Conservation (phyloP, 768 basidiomycete species). For the Galerina marginata region DNA sequence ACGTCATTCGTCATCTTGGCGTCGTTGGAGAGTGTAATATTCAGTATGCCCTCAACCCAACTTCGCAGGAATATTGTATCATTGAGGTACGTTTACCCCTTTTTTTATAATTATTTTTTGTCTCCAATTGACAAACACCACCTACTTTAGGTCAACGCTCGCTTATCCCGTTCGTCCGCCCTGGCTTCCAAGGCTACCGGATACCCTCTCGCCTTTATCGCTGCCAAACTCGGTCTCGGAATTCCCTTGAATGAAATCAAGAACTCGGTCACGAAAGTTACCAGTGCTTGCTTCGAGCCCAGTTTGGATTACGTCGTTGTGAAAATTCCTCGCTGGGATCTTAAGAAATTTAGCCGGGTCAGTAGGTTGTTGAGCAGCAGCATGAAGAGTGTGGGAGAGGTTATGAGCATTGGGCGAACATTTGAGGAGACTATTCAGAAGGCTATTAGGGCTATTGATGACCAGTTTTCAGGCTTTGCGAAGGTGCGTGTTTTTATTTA, state of each 20-base stretch:
- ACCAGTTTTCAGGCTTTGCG: slow-evolving; percentile 91
- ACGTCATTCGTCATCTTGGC: slow-evolving; percentile 97
- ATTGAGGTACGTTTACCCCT: slow-evolving; percentile 70
- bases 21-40: slow-evolving; percentile 99
- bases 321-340: slow-evolving; percentile 99
- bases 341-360: slow-evolving; percentile 97
- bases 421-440: slow-evolving; percentile 99
- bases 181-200: slow-evolving; percentile 98
- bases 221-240: slow-evolving; percentile 95
- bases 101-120: neutral
- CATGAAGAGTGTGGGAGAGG: slow-evolving; percentile 99
- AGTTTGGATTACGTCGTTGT: slow-evolving; percentile 97
- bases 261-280: slow-evolving; percentile 96
- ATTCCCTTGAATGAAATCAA: slow-evolving; percentile 98
- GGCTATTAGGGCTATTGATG: slow-evolving; percentile 96
- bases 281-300: slow-evolving; percentile 97
- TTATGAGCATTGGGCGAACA: slow-evolving; percentile 98
- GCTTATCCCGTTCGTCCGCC: slow-evolving; percentile 96
- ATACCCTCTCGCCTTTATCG: slow-evolving; percentile 97
- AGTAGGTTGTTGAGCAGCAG: slow-evolving; percentile 89
- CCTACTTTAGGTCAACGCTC: slow-evolving; percentile 77
- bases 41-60: slow-evolving; percentile 96
- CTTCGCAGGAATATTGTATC: slow-evolving; percentile 96
- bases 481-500: slow-evolving; percentile 50
- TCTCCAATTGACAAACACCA: neutral